These are phyloP conservation scores for Aristolochia californica DNA, from an alignment of 164 flowering plant species.

Conservation along the genomic window DNA sequence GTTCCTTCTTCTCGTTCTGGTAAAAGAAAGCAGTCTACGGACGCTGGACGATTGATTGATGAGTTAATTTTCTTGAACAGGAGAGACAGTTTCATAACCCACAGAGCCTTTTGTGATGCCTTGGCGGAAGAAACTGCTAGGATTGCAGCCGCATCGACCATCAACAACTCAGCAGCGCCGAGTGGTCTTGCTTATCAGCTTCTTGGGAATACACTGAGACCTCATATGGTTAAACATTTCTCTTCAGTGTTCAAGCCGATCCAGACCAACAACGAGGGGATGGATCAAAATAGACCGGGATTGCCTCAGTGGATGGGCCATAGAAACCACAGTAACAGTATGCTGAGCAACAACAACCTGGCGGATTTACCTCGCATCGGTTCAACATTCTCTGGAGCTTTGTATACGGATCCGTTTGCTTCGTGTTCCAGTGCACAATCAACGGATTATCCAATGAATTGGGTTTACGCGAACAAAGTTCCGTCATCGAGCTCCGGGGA, in stretches of 20 bases:
- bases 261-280: slow-evolving; percentile 15
- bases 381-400: slow-evolving; percentile 9
- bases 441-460: slow-evolving; percentile 31
- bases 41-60: background rate
- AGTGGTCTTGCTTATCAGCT: slow-evolving; percentile 26
- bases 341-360: slow-evolving; percentile 15
- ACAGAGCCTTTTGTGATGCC: slow-evolving; percentile 92
- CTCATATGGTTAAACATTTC: slow-evolving; percentile 34
- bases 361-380: slow-evolving; percentile 27
- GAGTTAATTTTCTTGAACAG: slow-evolving; percentile 20
- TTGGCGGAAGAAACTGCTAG: slow-evolving; percentile 88
- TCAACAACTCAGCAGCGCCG: slow-evolving; percentile 14
- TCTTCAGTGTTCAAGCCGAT: slow-evolving; percentile 51
- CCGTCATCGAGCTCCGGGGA: slow-evolving; percentile 19
- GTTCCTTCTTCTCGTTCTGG: too few relatives aligned
- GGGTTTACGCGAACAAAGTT: slow-evolving; percentile 43
- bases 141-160: slow-evolving; percentile 43
- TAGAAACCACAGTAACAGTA: slow-evolving; percentile 17
- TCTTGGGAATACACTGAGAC: slow-evolving; percentile 21
- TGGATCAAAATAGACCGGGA: slow-evolving; percentile 27
- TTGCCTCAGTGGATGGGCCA: slow-evolving; percentile 49
- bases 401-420: slow-evolving; percentile 21
- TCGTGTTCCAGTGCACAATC: slow-evolving; percentile 29
- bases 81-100: slow-evolving; percentile 86
- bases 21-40: too few relatives aligned